Base-by-base conservation (phyloP, 2,329 filamentous ascomycete species). In the Arthrinium phaeospermum region DNA sequence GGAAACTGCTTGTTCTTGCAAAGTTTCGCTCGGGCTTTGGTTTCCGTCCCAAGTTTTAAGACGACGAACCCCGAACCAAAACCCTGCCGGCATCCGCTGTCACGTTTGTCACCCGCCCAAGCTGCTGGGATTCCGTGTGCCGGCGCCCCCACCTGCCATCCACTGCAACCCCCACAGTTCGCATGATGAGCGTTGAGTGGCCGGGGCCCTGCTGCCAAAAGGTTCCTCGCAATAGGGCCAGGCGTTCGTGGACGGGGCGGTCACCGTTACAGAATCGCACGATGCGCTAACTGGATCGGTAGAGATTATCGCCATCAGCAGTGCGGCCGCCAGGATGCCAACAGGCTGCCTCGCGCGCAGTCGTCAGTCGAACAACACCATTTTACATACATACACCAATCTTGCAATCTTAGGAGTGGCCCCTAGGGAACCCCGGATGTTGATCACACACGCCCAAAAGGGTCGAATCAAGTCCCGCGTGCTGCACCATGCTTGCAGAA, bases 141-240 rank as follows among this genome's bases (percentile, higher is more conserved):
- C 30, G 27, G 2, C 27, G 16, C 27, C 53, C 14, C 13, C 7
- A 37, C 53, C 53, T 61, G 53, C 53, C 53, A 22, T 61, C 53
- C 53, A 61, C 53, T 61, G 53, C 53, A n/a, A 61, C 51, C 51
- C 51, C 51, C 51, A 57, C 27, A 57, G 51, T 34, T 57, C 13
- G 51, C 51, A 27, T 57, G 51, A 57, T 57, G 27, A 19, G 6
- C 51, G 51, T 27, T 27, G 51, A 30, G 27, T 30, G 27, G 27
- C 27, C 27, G 51, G 53, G 19, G 12, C 7, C 47, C 7, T 12
- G 4, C 22, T 47, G 45, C 45, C 16, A 22, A 22, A 22, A 47
- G 19, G 45, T 47, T 47, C 45, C 16, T 47, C 10, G n/a, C 47
- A 49, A n/a, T 22, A 49, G 53, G 16, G 14, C 30, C 53, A 37